phyloP scores from a whole-genome alignment of 1,284 basidiomycete genomes.

The Tilletia setariae region DNA sequence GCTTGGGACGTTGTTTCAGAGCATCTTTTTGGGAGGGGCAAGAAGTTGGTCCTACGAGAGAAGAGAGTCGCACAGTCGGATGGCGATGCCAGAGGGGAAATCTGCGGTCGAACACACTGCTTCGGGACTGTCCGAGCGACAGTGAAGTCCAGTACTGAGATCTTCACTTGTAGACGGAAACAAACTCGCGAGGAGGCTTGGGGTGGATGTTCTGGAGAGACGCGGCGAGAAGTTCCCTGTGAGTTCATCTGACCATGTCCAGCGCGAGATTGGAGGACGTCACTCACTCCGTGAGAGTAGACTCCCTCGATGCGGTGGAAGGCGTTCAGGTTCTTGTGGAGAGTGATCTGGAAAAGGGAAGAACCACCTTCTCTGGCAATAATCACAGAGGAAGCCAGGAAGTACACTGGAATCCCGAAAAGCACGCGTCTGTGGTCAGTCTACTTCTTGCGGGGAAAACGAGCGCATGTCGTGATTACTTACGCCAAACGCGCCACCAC shows the following conservation, averaged over 20 bases:
- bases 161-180: slow-evolving; percentile 12
- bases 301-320: slow-evolving; percentile 69
- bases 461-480: slow-evolving; percentile 25
- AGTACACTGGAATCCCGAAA: slow-evolving; percentile 30
- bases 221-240: not conserved
- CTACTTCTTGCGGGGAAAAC: not conserved
- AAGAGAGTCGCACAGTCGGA: not conserved
- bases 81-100: not conserved
- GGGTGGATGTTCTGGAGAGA: slow-evolving; percentile 15
- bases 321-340: slow-evolving; percentile 82
- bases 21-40: no score
- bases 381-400: slow-evolving; percentile 49
- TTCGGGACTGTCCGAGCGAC: not conserved
- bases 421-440: not conserved
- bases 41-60: no score
- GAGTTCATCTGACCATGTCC: not conserved
- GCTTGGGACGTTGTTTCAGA: no score
- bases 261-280: not conserved
- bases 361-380: slow-evolving; percentile 53
- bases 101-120: not conserved
- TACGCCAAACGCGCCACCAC: slow-evolving; percentile 55
- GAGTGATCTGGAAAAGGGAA: slow-evolving; percentile 64
- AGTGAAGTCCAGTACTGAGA: not conserved
- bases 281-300: slow-evolving; percentile 39
- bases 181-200: slow-evolving; percentile 16